A percentile compares a stretch with the other conserved stretches of the same genome.
Evolutionary conservation across 2,329 filamentous ascomycete genomes (phyloP).

Genomic region (Talaromyces funiculosus): DNA sequence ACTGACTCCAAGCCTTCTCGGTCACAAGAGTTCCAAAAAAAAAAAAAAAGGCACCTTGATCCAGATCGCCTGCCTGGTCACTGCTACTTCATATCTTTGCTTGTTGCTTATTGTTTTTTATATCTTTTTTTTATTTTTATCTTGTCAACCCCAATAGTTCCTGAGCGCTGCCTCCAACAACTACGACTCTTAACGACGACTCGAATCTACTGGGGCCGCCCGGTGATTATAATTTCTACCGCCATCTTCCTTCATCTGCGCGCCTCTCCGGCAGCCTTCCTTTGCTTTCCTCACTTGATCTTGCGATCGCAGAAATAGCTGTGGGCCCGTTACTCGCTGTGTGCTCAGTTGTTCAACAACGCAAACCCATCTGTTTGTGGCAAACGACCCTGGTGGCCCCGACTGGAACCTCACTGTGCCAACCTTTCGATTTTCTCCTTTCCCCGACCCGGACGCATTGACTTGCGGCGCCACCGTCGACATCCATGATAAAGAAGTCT

Average conservation of each 20-base stretch:
- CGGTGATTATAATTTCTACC: conserved; percentile 1
- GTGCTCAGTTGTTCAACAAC: not conserved
- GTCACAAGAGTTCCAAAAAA: conserved; percentile 1
- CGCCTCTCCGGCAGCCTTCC: not conserved
- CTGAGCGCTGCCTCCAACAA: not conserved
- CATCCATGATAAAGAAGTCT: conserved; percentile 9
- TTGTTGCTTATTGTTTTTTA: no score
- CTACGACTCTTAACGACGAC: no score
- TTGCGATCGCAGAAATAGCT: not conserved
- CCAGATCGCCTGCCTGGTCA: not conserved
- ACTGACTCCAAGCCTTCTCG: not conserved
- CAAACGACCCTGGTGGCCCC: conserved; percentile 1
- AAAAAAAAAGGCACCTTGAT: not conserved
- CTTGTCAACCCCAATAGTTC: not conserved
- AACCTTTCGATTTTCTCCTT: not conserved
- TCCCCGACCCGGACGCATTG: conserved; percentile 1
- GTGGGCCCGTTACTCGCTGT: conserved; percentile 5
- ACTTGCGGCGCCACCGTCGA: conserved; percentile 5
- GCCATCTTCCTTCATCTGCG: not conserved
- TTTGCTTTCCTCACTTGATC: not conserved
- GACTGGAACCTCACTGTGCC: not conserved
- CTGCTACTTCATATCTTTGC: not conserved
- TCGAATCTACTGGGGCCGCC: not conserved
- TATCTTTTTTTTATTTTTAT: no score
- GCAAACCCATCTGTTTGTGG: not conserved